A percentile compares a stretch with the other conserved stretches of the same genome.
These are phyloP conservation scores for Mortierella hygrophila DNA, from an alignment of 192 early-diverging fungal species.

Conservation along the genomic window DNA sequence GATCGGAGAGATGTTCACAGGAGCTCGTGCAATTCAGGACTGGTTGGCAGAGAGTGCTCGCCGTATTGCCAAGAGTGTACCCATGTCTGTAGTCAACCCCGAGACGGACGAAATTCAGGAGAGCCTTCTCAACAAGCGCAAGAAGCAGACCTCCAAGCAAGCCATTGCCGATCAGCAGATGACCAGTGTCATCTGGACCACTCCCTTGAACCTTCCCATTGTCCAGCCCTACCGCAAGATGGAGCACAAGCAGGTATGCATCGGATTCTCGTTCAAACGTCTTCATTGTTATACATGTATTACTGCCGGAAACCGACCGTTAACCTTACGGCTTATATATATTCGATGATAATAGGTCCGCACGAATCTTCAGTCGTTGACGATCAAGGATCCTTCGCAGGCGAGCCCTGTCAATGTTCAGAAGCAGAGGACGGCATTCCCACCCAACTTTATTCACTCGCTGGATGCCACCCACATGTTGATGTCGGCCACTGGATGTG, in stretches of 20 bases:
- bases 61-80: constrained; percentile 86
- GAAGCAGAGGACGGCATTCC: constrained; percentile 97
- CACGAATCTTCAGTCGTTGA: constrained; percentile 87
- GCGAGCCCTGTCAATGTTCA: constrained; percentile 86
- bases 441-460: constrained; percentile 98
- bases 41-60: constrained; percentile 93
- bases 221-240: constrained; percentile 96
- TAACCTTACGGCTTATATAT: not conserved
- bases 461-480: constrained; percentile 98
- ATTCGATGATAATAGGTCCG: constrained; percentile 26
- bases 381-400: constrained; percentile 75
- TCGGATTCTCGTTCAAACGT: not conserved
- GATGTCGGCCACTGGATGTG: constrained; percentile 90
- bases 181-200: constrained; percentile 96
- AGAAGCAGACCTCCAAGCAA: constrained; percentile 57
- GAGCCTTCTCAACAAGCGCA: constrained; percentile 27
- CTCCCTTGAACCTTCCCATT: constrained; percentile 92
- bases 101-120: constrained; percentile 54
- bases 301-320: not conserved
- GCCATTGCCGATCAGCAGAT: constrained; percentile 71
- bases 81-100: constrained; percentile 59
- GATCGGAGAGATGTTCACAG: constrained; percentile 90
- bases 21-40: constrained; percentile 91
- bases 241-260: constrained; percentile 66
- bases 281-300: not conserved